phyloP scores from a whole-genome alignment of 164 flowering plant genomes.

The Cinnamomum chago region DNA sequence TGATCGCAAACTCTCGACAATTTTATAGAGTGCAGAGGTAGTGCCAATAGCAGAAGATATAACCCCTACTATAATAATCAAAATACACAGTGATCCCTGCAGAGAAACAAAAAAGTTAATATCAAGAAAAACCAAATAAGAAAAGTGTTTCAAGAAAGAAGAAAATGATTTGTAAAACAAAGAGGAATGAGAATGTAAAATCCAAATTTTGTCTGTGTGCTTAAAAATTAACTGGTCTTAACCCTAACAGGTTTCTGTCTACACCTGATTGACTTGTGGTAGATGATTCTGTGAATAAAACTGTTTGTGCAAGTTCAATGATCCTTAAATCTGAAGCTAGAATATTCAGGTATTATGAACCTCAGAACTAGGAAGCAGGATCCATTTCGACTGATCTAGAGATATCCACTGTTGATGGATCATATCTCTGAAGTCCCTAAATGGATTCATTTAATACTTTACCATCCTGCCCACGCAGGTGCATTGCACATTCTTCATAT shows the following conservation, averaged over 20 bases:
- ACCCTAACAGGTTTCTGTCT: neutral
- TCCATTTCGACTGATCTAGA: too few relatives aligned
- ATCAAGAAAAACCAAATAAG: neutral
- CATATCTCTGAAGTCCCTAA: too few relatives aligned
- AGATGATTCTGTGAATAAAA: neutral
- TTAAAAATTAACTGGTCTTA: neutral
- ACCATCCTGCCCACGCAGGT: too few relatives aligned
- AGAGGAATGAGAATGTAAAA: neutral
- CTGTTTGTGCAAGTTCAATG: neutral
- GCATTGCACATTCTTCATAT: too few relatives aligned
- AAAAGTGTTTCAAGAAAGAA: neutral
- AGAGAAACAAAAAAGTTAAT: neutral
- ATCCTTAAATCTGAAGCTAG: too few relatives aligned
- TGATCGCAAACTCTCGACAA: slow-evolving; percentile 52
- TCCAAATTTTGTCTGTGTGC: neutral
- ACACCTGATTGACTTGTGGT: neutral
- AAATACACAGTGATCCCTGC: slow-evolving; percentile 54
- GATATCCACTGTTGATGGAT: too few relatives aligned
- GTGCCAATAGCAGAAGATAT: slow-evolving; percentile 64
- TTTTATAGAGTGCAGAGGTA: slow-evolving; percentile 60
- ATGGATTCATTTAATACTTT: too few relatives aligned
- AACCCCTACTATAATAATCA: slow-evolving; percentile 58
- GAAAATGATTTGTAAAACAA: neutral
- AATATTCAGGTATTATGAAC: neutral
- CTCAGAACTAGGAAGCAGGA: neutral